phyloP scores from a whole-genome alignment of 345 rosid species.

The Salix suchowensis region DNA sequence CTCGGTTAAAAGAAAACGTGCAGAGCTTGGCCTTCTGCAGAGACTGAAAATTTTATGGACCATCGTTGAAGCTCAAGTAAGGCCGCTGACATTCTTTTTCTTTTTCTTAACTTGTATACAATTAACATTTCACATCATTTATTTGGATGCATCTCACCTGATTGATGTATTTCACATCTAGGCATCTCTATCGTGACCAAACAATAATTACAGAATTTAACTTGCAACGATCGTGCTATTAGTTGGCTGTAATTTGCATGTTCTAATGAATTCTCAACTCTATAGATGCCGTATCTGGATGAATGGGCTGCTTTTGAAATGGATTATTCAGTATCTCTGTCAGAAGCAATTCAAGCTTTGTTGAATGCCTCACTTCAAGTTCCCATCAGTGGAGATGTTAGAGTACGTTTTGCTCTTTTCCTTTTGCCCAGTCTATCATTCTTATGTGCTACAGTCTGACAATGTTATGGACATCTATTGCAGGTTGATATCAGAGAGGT shows the following conservation, averaged over 20 bases:
- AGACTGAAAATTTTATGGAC: slow-evolving; percentile 41
- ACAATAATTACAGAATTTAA: neutral
- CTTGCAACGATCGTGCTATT: neutral
- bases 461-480: neutral
- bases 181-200: neutral
- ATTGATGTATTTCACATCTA: neutral
- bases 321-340: slow-evolving; percentile 50
- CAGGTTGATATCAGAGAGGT: slow-evolving; percentile 64
- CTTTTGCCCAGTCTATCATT: neutral
- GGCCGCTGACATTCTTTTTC: neutral
- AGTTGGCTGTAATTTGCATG: neutral
- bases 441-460: neutral
- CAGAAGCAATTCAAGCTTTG: slow-evolving; percentile 60
- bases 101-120: neutral
- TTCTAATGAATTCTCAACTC: slow-evolving; percentile 7
- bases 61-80: slow-evolving; percentile 70
- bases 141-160: neutral
- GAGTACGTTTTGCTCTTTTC: slow-evolving; percentile 31
- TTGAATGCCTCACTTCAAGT: slow-evolving; percentile 52
- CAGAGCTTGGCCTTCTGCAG: slow-evolving; percentile 42
- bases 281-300: slow-evolving; percentile 69
- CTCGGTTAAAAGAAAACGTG: slow-evolving; percentile 57
- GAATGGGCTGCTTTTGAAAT: slow-evolving; percentile 55
- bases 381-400: slow-evolving; percentile 51
- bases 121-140: neutral